phyloP scores from a whole-genome alignment of 192 early-diverging fungal genomes.

The Funneliformis geosporum region DNA sequence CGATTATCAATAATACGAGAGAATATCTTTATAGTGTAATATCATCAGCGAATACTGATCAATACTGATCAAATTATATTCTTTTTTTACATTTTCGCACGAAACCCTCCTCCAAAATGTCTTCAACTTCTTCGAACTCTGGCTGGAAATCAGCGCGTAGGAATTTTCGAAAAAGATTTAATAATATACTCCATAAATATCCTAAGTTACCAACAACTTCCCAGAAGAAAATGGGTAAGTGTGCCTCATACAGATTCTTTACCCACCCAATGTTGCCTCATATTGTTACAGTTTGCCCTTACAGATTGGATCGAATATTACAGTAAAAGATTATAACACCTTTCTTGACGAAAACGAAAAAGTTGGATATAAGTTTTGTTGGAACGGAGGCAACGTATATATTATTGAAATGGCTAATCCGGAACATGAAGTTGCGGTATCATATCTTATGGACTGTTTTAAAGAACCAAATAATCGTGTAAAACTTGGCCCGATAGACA shows the following conservation, averaged over 20 bases:
- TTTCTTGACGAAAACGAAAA: not conserved
- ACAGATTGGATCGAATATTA: not conserved
- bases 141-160: not conserved
- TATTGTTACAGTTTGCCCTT: not conserved
- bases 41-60: no score
- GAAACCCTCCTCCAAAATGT: not conserved
- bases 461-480: not conserved
- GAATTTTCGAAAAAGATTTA: not conserved
- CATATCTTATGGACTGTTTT: not conserved
- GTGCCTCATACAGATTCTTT: not conserved
- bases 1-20: no score
- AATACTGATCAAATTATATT: no score
- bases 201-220: not conserved
- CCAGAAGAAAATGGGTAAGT: not conserved
- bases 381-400: not conserved
- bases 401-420: not conserved
- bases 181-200: not conserved
- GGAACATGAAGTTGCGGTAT: not conserved
- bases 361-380: not conserved
- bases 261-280: not conserved
- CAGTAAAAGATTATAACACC: not conserved
- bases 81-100: conserved; percentile 4
- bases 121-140: not conserved
- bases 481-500: not conserved
- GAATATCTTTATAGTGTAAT: no score